Base-by-base conservation (phyloP, 352 stramenopile species). In the Phytophthora pseudosyringae region DNA sequence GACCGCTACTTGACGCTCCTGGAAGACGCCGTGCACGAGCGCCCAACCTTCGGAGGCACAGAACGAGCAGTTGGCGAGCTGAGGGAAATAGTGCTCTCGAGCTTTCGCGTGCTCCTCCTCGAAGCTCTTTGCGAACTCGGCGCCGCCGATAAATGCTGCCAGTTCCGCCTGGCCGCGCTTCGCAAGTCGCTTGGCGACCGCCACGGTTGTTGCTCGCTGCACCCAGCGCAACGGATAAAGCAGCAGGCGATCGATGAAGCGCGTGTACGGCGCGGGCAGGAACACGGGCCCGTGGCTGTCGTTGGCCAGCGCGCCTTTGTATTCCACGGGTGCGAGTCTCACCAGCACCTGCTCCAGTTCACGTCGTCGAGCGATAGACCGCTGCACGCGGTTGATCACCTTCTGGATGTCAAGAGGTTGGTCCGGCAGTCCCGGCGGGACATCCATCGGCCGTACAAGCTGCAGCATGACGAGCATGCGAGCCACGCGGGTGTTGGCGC, bases 1-100 rank as follows among this genome's bases (percentile, higher is more conserved):
- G 2, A 80, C 47, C 0, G 64, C 44, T 39, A 85, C 51, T 31
- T 67, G 75, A 6, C 76, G 69, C 52, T 81, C 78, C 28, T 85
- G 63, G 32, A 91, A 94, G 5, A 94, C 81, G 9, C 84, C 84
- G 39, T 94, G 84, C 12, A 94, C 86, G 8, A 94, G n/a, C 3
- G 86, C 76, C 77, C 79, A 92, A 12, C 86, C 84, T 63, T 94
- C 84, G 0, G 79, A 90, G 9, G 73, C 65, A 40, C 82, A 92
- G 51, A 89, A 92, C 13, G 61, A 43, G 35, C 82, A 92, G 15
- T 68, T 53, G 0, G 52, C 56, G 0, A 94, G 66, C 38, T 94
- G 86, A 28, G 75, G 55, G 32, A 94, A 93, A 28, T 75, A 83
- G 48, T 81, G 56, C 35, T 82, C 65, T 0, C 67, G 52, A 18